Conservation (phyloP, 352 stramenopile genomes). For the Pythium sukuiense region DNA sequence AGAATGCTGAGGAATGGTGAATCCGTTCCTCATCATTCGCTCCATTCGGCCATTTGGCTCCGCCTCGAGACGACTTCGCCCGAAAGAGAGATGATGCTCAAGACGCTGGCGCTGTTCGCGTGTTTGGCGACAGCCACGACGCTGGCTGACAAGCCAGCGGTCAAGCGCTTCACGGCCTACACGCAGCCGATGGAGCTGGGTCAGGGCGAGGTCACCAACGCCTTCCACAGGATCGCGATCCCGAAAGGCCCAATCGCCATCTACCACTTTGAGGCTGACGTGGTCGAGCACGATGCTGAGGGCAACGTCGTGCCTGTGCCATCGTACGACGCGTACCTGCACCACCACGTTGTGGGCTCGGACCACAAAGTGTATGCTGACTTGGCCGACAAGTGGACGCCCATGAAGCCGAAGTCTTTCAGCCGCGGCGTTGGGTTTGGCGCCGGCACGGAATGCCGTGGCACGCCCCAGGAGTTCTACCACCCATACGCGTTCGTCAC, state of each 20-base stretch:
- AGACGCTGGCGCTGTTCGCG: conserved; percentile 21
- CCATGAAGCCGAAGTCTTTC: conserved; percentile 77
- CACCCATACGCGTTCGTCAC: conserved; percentile 83
- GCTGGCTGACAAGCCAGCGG: conserved; percentile 27
- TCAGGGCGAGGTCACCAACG: conserved; percentile 79
- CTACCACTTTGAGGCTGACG: conserved; percentile 77
- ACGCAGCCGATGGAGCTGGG: conserved; percentile 55
- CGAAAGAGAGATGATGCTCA: conserved; percentile 4
- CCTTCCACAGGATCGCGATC: conserved; percentile 70
- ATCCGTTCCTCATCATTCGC: neutral
- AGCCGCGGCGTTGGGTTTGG: conserved; percentile 78
- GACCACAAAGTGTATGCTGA: conserved; percentile 64
- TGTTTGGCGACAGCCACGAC: neutral
- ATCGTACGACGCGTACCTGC: conserved; percentile 76
- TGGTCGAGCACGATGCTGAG: conserved; percentile 64
- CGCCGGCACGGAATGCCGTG: conserved; percentile 73
- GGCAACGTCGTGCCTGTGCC: conserved; percentile 55
- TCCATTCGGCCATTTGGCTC: too few species aligned
- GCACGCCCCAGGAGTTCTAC: conserved; percentile 77
- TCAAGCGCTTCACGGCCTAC: conserved; percentile 65
- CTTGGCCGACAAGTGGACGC: conserved; percentile 47
- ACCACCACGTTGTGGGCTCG: conserved; percentile 81
- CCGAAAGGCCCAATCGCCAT: conserved; percentile 77
- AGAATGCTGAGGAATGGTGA: too few species aligned
- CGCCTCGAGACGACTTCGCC: neutral